Evolutionary conservation across 2,329 filamentous ascomycete genomes (phyloP).

Genomic region (Dryadomyces sulphureus): DNA sequence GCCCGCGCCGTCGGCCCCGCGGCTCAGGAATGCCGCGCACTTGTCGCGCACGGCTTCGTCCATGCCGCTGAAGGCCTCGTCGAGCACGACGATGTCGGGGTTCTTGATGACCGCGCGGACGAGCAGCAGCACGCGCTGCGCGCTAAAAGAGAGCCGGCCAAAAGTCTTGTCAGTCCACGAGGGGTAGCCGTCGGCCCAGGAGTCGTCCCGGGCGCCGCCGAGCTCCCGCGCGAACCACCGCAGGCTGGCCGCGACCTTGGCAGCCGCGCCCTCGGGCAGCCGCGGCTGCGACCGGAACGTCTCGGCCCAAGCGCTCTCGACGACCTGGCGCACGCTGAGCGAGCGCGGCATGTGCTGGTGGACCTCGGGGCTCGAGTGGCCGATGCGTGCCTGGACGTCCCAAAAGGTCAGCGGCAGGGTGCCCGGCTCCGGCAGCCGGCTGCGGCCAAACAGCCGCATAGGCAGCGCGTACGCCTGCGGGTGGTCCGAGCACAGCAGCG

Average conservation of each 20-base stretch:
- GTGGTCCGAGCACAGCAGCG: slow-evolving; percentile 87
- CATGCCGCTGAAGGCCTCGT: slow-evolving; percentile 82
- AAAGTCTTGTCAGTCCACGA: slow-evolving; percentile 59
- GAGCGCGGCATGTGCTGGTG: slow-evolving; percentile 80
- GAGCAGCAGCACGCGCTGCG: slow-evolving; percentile 76
- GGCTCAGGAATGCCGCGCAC: slow-evolving; percentile 65
- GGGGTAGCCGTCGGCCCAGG: slow-evolving; percentile 10
- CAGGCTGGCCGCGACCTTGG: slow-evolving; percentile 54
- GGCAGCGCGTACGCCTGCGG: slow-evolving; percentile 86
- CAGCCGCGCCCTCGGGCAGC: slow-evolving; percentile 40
- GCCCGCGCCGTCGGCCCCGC: slow-evolving; percentile 35
- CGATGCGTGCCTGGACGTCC: slow-evolving; percentile 79
- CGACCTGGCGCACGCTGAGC: slow-evolving; percentile 54
- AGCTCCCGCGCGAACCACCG: slow-evolving; percentile 67
- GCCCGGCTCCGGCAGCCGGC: slow-evolving; percentile 52
- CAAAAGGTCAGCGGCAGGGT: slow-evolving; percentile 72
- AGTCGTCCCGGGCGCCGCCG: no score
- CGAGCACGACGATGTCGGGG: slow-evolving; percentile 69
- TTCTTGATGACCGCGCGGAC: slow-evolving; percentile 67
- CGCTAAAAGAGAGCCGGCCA: slow-evolving; percentile 61
- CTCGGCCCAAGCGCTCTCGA: slow-evolving; percentile 83
- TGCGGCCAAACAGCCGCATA: slow-evolving; percentile 71
- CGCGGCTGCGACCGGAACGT: slow-evolving; percentile 63
- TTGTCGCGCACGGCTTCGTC: slow-evolving; percentile 70
- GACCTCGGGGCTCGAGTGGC: slow-evolving; percentile 87